Base-by-base conservation (phyloP, 140 eudicot species). In the Anethum foeniculum region DNA sequence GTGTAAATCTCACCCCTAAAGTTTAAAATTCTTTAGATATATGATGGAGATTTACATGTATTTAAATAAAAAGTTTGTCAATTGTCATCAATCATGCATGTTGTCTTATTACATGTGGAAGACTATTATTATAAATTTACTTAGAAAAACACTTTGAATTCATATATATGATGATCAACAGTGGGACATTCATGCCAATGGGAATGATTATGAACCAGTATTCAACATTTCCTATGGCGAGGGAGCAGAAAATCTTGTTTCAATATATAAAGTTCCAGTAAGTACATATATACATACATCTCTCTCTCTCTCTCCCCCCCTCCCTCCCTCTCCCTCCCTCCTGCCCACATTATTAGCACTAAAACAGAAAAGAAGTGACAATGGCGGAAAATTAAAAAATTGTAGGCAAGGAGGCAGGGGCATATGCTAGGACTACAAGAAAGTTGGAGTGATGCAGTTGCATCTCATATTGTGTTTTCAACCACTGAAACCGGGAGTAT, bases 401-500 rank as follows among this genome's bases (percentile, higher is more conserved):
- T 68, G 41, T 5, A 72, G 58, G 43, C 84, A 93, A 85, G 90
- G 7, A 90, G 89, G 79, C 91, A 85, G 54, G 85, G 88, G 60
- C 87, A 85, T 58, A 85, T 85, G 93, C 87, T 88, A 49, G 85
- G 88, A 58, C 90, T 91, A 27, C 96, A 91, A 78, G 96, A 91
- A 79, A 88, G 95, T 52, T 82, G 91, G 82, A 78, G 79, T 28
- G 96, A 91, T 60, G 44, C 93, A n/a, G 87, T 92, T 38, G 96
- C 87, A 25, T 89, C 93, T 1, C 84, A 82, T 43, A 89, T 90
- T n/a, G 84, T 90, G 5, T 90, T 85, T 11, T 88, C 92, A 1
- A 88, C 91, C 1, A 91, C 85, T 30, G 93, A 88, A 68, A 82
- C 86, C 10, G 85, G 83, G 19, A 84, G 91, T 1, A 85, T 90